Evolutionary conservation across 2,329 filamentous ascomycete genomes (phyloP).

Genomic region (Ascosphaera pollenicola): DNA sequence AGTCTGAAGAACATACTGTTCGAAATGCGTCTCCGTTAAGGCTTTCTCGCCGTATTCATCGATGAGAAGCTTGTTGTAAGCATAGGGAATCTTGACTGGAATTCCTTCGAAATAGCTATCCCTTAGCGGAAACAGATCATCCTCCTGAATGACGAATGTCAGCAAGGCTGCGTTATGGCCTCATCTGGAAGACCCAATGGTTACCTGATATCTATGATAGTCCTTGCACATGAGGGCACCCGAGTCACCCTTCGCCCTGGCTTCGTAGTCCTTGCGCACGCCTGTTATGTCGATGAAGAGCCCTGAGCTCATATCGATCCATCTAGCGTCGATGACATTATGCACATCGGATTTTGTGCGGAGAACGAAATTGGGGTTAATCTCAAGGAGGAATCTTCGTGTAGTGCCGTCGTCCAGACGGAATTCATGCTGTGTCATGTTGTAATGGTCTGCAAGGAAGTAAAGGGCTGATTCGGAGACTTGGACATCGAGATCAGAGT

Average conservation of each 20-base stretch:
- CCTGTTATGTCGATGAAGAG: conserved; percentile 41
- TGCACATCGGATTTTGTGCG: conserved; percentile 22
- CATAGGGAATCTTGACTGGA: conserved; percentile 32
- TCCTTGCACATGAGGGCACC: conserved; percentile 34
- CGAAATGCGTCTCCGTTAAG: conserved; percentile 1
- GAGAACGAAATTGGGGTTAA: conserved; percentile 33
- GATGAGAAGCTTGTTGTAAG: conserved; percentile 29
- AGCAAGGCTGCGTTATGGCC: background rate
- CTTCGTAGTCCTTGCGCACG: conserved; percentile 24
- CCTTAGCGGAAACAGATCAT: conserved; percentile 35
- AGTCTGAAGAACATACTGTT: background rate
- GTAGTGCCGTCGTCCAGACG: conserved; percentile 11
- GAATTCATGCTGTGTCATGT: conserved; percentile 36
- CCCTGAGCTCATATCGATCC: conserved; percentile 36
- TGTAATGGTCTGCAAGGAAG: conserved; percentile 36
- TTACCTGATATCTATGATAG: conserved; percentile 27
- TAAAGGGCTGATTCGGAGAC: conserved; percentile 31
- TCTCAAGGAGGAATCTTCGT: conserved; percentile 32
- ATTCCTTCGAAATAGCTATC: conserved; percentile 31
- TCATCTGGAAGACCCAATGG: conserved; percentile 2
- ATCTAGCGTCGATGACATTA: conserved; percentile 38
- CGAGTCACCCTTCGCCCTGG: conserved; percentile 15
- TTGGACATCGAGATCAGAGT: conserved; percentile 37
- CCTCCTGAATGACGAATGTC: conserved; percentile 12
- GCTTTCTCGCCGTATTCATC: conserved; percentile 32